phyloP scores from a whole-genome alignment of 768 basidiomycete genomes.

The Trametes maxima region DNA sequence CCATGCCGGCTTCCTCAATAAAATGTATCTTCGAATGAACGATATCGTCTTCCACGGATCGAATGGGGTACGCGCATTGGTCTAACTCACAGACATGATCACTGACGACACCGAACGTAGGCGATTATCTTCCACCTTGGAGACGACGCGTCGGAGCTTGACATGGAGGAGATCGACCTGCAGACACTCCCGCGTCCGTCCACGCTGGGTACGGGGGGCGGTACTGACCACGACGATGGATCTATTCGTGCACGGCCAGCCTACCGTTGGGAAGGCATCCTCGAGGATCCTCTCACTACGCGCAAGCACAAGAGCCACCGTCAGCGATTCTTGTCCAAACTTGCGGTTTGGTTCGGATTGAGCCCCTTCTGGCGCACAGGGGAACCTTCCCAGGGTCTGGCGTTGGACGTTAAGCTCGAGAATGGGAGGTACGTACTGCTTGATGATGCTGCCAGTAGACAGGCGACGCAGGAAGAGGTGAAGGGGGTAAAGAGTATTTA shows the following conservation, averaged over 20 bases:
- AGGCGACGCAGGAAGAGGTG: not conserved
- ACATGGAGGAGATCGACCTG: conserved; percentile 66
- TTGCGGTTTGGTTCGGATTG: conserved; percentile 70
- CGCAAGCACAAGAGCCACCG: conserved; percentile 38
- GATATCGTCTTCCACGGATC: conserved; percentile 62
- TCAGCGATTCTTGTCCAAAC: conserved; percentile 49
- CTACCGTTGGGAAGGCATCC: conserved; percentile 73
- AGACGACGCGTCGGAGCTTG: conserved; percentile 50
- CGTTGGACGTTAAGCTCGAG: conserved; percentile 59
- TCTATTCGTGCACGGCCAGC: conserved; percentile 60
- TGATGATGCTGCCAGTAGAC: conserved; percentile 15
- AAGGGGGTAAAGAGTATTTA: not conserved
- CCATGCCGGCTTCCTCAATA: conserved; percentile 69
- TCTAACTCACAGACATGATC: not conserved
- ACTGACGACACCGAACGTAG: conserved; percentile 35
- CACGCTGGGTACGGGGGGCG: conserved; percentile 65
- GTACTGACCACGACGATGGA: conserved; percentile 69
- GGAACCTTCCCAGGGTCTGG: conserved; percentile 53
- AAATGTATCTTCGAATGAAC: conserved; percentile 70
- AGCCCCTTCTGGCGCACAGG: conserved; percentile 63
- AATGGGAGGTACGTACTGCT: conserved; percentile 60
- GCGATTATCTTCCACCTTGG: conserved; percentile 68
- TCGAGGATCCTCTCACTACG: conserved; percentile 52
- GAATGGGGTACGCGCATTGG: conserved; percentile 40
- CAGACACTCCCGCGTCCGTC: conserved; percentile 53